Conservation (phyloP, 2,329 filamentous ascomycete species). For the Fusarium sambucinum region DNA sequence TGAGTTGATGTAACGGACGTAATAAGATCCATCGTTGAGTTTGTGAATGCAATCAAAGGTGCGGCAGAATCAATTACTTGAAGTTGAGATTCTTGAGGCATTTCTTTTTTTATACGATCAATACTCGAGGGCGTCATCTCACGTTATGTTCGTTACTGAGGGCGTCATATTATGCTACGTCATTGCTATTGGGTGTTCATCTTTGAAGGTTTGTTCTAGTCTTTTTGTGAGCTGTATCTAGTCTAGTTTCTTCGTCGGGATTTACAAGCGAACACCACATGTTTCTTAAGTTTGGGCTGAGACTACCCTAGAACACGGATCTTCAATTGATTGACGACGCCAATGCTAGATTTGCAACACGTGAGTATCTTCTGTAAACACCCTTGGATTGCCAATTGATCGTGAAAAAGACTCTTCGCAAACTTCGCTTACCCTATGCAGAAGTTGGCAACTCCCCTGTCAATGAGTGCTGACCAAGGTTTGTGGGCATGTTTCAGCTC, state of each 20-base stretch:
- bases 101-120: neutral
- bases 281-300: neutral
- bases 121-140: constrained; percentile 1
- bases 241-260: neutral
- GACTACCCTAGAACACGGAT: neutral
- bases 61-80: accelerated
- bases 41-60: neutral
- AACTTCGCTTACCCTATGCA: neutral
- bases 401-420: neutral
- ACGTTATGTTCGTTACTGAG: neutral
- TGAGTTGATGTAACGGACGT: neutral
- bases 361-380: accelerated
- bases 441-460: neutral
- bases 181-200: neutral
- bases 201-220: neutral
- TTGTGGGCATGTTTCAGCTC: neutral
- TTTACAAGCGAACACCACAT: neutral
- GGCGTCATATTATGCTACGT: neutral
- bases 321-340: neutral
- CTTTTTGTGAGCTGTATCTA: neutral
- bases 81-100: neutral
- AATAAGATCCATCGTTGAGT: neutral
- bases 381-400: neutral
- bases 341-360: neutral
- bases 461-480: neutral